Base-by-base conservation (phyloP, 768 basidiomycete species). In the Tricholoma saponaceum region DNA sequence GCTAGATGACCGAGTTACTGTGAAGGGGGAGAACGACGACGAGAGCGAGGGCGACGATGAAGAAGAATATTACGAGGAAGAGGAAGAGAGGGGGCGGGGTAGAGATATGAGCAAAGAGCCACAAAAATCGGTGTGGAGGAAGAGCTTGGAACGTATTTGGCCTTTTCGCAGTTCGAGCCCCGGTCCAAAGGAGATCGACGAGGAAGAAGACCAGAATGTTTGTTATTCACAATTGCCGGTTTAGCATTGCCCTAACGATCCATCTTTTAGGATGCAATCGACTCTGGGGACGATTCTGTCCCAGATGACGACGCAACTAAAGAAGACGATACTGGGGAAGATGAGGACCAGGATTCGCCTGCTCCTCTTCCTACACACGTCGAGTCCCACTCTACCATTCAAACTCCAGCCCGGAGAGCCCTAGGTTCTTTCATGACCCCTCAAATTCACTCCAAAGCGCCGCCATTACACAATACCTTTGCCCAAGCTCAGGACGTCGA, bases 351-450 rank as follows among this genome's bases (percentile, higher is more conserved):
- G 20, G 67, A 64, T 4, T 32, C 60, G 13, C 56, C 62, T 13
- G 66, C 60, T 41, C 61, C 66, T 13, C 63, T 52, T 26, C 60
- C 10, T 50, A 58, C 6, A 18, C 61, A 64, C 2, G 35, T 61
- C 25, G 54, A 47, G 59, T 58, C 65, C 37, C 60, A 60, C 41
- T 46, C 64, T 43, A 59, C 65, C 35, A 73, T 30, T 16, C 47
- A 50, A 28, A 50, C 75, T 32, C 67, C 73, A n/a, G 62, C 69
- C 28, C 64, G 72, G 43, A 64, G 69, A 18, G 37, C 61, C 30
- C 56, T 76, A 14, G 72, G 74, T 18, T 69, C 70, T 5, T 87
- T 86, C 70, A 82, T 84, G 82, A 86, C 83, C 1, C 86, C 86
- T 0, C 85, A 85, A 68, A 63, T 67, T 13, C 66, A 67, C 16